These are phyloP conservation scores for Glycine tomentella DNA, from an alignment of 306 rosid genomes.

Conservation along the genomic window DNA sequence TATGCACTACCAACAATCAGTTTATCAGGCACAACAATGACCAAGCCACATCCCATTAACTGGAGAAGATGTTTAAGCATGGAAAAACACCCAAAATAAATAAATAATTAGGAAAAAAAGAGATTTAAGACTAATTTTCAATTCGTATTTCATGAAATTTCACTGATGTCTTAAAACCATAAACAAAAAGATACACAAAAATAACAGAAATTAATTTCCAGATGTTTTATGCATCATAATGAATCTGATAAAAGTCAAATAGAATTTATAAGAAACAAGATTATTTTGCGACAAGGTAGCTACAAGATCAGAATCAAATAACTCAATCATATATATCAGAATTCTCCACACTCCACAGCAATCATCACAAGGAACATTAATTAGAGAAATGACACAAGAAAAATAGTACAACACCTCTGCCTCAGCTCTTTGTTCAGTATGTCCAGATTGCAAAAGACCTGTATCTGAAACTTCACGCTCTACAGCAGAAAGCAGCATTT, in stretches of 20 bases:
- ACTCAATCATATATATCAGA: constrained; percentile 8
- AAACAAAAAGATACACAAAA: neutral
- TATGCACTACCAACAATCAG: constrained; percentile 14
- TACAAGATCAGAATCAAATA: constrained; percentile 25
- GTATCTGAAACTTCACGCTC: constrained; percentile 56
- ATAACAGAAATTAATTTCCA: neutral
- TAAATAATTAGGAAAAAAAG: constrained; percentile 17
- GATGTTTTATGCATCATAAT: neutral
- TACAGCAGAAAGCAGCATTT: constrained; percentile 79
- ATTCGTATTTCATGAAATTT: neutral
- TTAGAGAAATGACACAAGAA: constrained; percentile 23
- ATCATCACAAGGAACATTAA: constrained; percentile 35
- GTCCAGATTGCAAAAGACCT: constrained; percentile 61
- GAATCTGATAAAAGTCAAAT: neutral
- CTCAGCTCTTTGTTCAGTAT: constrained; percentile 59
- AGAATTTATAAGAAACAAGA: constrained; percentile 2
- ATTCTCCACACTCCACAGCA: constrained; percentile 9
- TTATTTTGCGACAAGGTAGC: constrained; percentile 4
- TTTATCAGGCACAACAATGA: constrained; percentile 32
- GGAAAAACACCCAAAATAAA: neutral
- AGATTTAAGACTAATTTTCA: neutral
- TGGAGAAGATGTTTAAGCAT: neutral
- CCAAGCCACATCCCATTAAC: neutral
- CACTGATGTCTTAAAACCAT: neutral
- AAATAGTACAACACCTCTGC: constrained; percentile 53